A percentile compares a stretch with the other conserved stretches of the same genome.
Evolutionary conservation across 2,329 filamentous ascomycete species (phyloP).

Genomic region (Amauroascus verrucosus): DNA sequence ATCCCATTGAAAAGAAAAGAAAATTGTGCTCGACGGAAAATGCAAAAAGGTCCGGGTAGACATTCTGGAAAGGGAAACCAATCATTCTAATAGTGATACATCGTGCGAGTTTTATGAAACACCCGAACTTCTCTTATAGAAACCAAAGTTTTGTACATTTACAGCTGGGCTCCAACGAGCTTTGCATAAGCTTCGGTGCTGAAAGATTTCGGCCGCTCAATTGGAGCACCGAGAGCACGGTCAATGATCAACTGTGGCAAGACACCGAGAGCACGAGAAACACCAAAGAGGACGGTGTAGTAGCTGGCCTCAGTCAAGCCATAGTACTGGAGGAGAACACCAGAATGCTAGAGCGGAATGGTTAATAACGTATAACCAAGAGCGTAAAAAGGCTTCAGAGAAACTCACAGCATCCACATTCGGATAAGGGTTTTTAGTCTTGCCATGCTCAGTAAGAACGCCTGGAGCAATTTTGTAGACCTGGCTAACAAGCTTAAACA

Average conservation of each 20-base stretch:
- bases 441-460: constrained; percentile 94
- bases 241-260: constrained; percentile 99
- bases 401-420: constrained; percentile 68
- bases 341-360: constrained; percentile 56
- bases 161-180: constrained; percentile 82
- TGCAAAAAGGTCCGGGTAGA: constrained; percentile 1
- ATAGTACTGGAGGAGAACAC: constrained; percentile 99
- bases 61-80: background rate
- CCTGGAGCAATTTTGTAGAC: constrained; percentile 99
- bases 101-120: constrained; percentile 3
- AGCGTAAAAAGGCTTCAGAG: background rate
- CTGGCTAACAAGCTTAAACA: constrained; percentile 99
- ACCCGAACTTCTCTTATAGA: background rate
- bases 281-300: constrained; percentile 99
- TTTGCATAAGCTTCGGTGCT: constrained; percentile 94
- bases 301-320: constrained; percentile 97
- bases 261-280: constrained; percentile 94
- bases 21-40: constrained; percentile 1
- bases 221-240: constrained; percentile 90
- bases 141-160: constrained; percentile 34
- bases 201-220: constrained; percentile 98
- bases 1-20: constrained; percentile 6
- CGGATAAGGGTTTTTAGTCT: constrained; percentile 99
- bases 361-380: constrained; percentile 12
- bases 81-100: background rate